Conservation (phyloP, 2,329 filamentous ascomycete genomes). For the Nannizziopsis barbatae region DNA sequence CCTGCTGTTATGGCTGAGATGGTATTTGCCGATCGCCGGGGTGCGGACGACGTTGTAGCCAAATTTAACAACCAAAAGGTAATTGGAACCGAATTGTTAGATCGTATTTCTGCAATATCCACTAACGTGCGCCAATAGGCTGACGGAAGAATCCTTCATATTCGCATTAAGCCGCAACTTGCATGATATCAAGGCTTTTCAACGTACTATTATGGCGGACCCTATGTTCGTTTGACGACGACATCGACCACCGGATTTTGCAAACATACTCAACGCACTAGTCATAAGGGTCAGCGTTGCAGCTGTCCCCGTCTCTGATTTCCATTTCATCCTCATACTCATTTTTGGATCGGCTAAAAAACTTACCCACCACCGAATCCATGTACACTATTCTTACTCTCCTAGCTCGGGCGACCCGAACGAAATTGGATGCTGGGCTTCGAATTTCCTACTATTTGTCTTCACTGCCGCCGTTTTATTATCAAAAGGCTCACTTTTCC, state of each 20-base stretch:
- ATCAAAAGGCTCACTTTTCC: neutral
- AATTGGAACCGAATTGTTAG: slow-evolving; percentile 15
- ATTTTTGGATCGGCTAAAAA: neutral
- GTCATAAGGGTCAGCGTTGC: neutral
- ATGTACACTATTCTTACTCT: slow-evolving; percentile 6
- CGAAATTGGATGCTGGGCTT: no score
- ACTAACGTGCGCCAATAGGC: slow-evolving; percentile 31
- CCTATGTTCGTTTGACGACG: no score
- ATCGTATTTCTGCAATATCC: no score
- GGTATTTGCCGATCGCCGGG: slow-evolving; percentile 43
- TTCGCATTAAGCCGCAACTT: slow-evolving; percentile 40
- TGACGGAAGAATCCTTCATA: slow-evolving; percentile 49
- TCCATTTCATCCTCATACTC: neutral
- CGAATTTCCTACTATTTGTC: no score
- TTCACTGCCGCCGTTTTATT: no score
- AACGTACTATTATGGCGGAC: no score
- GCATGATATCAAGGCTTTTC: neutral
- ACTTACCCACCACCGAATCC: neutral
- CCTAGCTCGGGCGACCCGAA: neutral
- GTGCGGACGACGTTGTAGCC: slow-evolving; percentile 49
- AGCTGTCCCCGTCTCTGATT: neutral
- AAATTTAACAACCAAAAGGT: slow-evolving; percentile 55
- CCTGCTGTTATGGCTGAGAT: slow-evolving; percentile 53
- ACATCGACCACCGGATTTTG: no score
- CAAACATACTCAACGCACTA: neutral